Conservation (phyloP, 2,329 filamentous ascomycete species). For the Ascochyta rabiei region DNA sequence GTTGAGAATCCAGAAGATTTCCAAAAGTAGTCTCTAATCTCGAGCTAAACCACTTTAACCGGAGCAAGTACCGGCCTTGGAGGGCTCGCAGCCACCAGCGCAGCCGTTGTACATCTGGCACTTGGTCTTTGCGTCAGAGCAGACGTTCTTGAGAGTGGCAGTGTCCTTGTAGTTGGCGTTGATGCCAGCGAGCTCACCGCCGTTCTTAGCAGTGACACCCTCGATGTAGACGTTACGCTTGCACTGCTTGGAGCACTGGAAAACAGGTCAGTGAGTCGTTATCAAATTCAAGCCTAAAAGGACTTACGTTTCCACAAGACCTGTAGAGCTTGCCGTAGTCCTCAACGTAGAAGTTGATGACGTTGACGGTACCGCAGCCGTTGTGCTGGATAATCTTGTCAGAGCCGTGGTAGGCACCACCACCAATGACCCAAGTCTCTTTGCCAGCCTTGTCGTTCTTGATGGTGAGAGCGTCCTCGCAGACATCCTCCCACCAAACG, state of each 20-base stretch:
- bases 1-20: not conserved
- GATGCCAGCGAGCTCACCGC: conserved; percentile 54
- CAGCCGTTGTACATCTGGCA: conserved; percentile 41
- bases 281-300: not conserved
- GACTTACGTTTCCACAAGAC: conserved; percentile 49
- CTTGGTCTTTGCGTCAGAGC: conserved; percentile 26
- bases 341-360: conserved; percentile 42
- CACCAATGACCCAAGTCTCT: conserved; percentile 48
- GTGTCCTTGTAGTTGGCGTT: conserved; percentile 59
- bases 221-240: conserved; percentile 53
- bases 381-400: conserved; percentile 52
- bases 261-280: not conserved
- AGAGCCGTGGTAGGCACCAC: conserved; percentile 45
- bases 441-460: conserved; percentile 38
- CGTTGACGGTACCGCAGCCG: conserved; percentile 47
- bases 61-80: conserved; percentile 33
- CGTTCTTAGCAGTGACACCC: conserved; percentile 48
- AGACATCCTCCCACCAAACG: conserved; percentile 52
- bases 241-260: conserved; percentile 50
- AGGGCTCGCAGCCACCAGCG: conserved; percentile 35
- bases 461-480: conserved; percentile 46
- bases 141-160: conserved; percentile 46
- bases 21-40: not conserved
- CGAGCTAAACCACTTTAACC: conserved; percentile 15
- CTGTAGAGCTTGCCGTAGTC: conserved; percentile 52